Percentiles rank a stretch among this genome's conserved stretches.
Evolutionary conservation across 2,329 filamentous ascomycete genomes (phyloP).

Genomic region (Penicillium sp.): DNA sequence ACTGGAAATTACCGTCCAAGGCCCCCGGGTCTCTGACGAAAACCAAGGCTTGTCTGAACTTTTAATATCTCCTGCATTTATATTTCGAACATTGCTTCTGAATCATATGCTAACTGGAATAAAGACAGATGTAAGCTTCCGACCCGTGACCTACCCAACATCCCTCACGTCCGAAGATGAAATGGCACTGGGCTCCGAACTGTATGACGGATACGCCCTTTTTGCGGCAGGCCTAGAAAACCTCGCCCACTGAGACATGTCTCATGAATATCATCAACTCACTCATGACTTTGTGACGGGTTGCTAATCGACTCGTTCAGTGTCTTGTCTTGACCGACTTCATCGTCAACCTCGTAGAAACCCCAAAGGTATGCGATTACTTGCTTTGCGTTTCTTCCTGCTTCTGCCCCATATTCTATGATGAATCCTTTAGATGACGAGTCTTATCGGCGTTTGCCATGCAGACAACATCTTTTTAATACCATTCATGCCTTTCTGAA

Average conservation of each 20-base stretch:
- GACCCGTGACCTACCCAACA: constrained; percentile 1
- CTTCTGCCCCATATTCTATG: constrained; percentile 31
- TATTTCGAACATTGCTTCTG: constrained; percentile 10
- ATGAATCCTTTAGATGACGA: constrained; percentile 64
- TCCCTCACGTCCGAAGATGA: constrained; percentile 37
- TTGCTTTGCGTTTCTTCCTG: background rate
- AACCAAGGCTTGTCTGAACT: constrained; percentile 82
- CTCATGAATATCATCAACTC: constrained; percentile 22
- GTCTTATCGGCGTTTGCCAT: constrained; percentile 65
- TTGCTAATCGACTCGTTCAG: constrained; percentile 29
- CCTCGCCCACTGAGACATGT: constrained; percentile 86
- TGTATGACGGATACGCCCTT: constrained; percentile 79
- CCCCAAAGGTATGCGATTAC: constrained; percentile 15
- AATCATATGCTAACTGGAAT: constrained; percentile 21
- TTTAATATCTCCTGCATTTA: constrained; percentile 16
- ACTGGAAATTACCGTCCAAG: constrained; percentile 98
- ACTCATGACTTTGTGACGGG: constrained; percentile 19
- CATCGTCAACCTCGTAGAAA: constrained; percentile 12
- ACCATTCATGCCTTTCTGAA: constrained; percentile 64
- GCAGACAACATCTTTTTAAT: constrained; percentile 57
- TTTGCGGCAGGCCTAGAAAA: constrained; percentile 99
- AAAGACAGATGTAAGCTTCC: constrained; percentile 27
- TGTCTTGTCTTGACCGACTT: constrained; percentile 4
- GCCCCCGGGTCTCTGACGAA: constrained; percentile 69
- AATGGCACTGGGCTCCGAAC: constrained; percentile 95